Evolutionary conservation across 345 rosid genomes (phyloP), one percentile per base, ranked within the genome.

Genomic region (Citrus sp.): DNA sequence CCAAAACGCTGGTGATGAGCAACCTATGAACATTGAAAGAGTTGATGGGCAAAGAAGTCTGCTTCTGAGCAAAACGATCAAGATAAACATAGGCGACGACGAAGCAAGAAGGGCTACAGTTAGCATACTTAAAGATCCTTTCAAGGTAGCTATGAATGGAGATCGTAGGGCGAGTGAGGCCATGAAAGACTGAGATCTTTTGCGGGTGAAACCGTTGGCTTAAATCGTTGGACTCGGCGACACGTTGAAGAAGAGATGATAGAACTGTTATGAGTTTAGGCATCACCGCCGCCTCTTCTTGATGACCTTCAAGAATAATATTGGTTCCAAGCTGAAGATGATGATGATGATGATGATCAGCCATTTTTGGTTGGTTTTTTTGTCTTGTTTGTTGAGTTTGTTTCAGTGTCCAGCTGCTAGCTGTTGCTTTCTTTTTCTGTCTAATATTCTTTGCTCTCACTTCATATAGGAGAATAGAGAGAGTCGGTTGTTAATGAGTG

Each of bases 91-190:
- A 90, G 2, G 97, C 91, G 19, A 92, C 92, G 3, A 92, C 87
- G 84, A 86, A 92, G 66, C 97, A 92, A 10, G 97, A 90, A 5
- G 89, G 87, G 63, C 97, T 92, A 67, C 97, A 92, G 73, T 90
- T 85, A 18, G 94, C 92, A 32, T 90, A 92, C 83, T 85, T 88
- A 74, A 89, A 90, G 72, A 90, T 93, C 88, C 97, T 89, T 64
- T 89, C 90, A 2, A 93, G 90, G 62, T 93, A 93, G 86, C 78
- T 88, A 72, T 85, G 87, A 58, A 93, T 77, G 70, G 97, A 86
- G 18, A 93, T 90, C 25, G 84, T 60, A 7, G 97, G 97, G 77
- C 83, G 84, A 1, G 87, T 79, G 22, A 90, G 71, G 70, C 92
- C 93, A 64, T 80, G 89, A 54, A 92, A 92, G 75, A 83, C 80